Evolutionary conservation across 108 stramenopile species (phyloP), one percentile per base, ranked within the genome.

Genomic region (Cyclotella cryptica): DNA sequence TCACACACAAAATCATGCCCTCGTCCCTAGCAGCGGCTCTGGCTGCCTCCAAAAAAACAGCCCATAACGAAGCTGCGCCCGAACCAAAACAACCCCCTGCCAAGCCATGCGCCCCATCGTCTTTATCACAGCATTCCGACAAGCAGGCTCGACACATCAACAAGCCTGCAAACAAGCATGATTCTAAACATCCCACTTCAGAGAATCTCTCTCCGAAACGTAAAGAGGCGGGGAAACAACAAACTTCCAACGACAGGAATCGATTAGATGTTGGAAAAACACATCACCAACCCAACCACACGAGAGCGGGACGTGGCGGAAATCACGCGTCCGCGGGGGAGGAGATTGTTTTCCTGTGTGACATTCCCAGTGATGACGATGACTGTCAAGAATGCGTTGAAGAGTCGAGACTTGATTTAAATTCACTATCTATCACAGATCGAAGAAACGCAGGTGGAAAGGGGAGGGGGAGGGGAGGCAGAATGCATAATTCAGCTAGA

Each of bases 11-110:
- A 26, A 27, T 7, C 30, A 42, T 62, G 41, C 61, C 35, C 10
- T 62, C 61, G 3, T 66, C 65, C 0, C 26, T 66, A 47, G 45
- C 65, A n/a, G 65, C 65, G 26, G 65, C 65, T 6, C 45, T 66
- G 19, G 65, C 65, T 14, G 65, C 65, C 44, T 46, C 65, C 21
- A 66, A 66, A 26, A 66, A 46, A 18, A 41, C n/a, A 15, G 41
- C 30, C 1, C 30, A 66, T 5, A 1, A 3, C 3, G 14, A 43
- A 24, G 10, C 43, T 8, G 6, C 45, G 12, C 43, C 65, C 3
- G 43, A 29, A 46, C 13, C 65, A 46, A 1, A 47, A 14, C 1
- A 21, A 1, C 22, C 43, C 8, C 1, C 44, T 7, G 57, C 26
- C 13, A 28, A 24, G 15, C 9, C 62, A 12, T 24, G 10, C 24